Evolutionary conservation across 2,329 filamentous ascomycete species (phyloP).

Genomic region (Aspergillus pseudoviridinutans): DNA sequence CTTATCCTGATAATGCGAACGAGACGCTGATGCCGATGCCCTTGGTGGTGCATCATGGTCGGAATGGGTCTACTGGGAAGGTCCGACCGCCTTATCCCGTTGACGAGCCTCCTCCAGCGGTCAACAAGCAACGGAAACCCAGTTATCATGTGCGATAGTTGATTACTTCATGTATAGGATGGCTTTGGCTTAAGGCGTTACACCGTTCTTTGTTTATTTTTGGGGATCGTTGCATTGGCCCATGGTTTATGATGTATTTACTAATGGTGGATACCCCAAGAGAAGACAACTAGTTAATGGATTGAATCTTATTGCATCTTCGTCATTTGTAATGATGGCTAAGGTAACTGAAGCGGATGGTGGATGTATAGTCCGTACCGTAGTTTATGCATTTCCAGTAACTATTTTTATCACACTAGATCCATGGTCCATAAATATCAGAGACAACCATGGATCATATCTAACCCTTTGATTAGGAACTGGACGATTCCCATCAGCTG

Average conservation of each 20-base stretch:
- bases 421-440: not conserved
- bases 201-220: not conserved
- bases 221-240: not conserved
- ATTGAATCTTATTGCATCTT: not conserved
- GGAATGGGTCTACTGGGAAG: constrained; percentile 17
- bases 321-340: not conserved
- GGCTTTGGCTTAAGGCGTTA: not conserved
- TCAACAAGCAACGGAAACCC: constrained; percentile 84
- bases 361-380: too few species aligned
- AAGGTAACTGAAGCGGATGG: too few species aligned
- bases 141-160: constrained; percentile 57
- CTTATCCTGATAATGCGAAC: constrained; percentile 42
- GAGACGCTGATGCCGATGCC: constrained; percentile 35
- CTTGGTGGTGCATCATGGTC: constrained; percentile 22
- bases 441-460: not conserved
- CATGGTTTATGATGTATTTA: not conserved
- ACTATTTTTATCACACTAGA: not conserved
- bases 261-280: constrained; percentile 12
- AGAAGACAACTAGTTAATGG: constrained; percentile 5
- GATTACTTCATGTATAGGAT: constrained; percentile 1
- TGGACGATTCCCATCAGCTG: not conserved
- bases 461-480: not conserved
- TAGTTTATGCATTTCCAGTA: too few species aligned
- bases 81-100: constrained; percentile 68
- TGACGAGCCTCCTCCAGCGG: constrained; percentile 74